Base-by-base conservation (phyloP, 106 monocot species). In the Dioscorea zingiberensis region DNA sequence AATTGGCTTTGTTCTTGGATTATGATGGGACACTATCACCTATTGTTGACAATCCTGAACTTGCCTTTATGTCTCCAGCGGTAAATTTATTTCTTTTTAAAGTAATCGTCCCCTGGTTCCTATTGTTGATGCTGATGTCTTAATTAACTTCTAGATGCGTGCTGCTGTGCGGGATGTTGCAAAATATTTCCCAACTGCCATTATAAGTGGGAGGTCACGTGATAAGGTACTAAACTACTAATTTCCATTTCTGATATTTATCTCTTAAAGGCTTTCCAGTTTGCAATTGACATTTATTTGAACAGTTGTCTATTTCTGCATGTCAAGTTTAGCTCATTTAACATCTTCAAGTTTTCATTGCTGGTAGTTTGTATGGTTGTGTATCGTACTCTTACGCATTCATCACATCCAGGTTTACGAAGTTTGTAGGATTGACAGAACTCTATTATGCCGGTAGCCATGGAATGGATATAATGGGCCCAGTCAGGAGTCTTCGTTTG, bases 391-490 rank as follows among this genome's bases (percentile, higher is more conserved):
- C 30, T 30, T 7, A 2, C 7, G 30, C 38, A 38, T 38, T 38
- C 38, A 8, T 38, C 10, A 38, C 38, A 38, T 80, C 17, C 75
- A 89, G 89, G 89, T 89, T 25, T 85, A 65, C 55, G 79, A 83
- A n/a, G 27, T 89, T 89, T 47, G 82, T 89, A 38, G 78, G 85
- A 59, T 64, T 89, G 67, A 74, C 66, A 23, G 85, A 85, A 56
- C 74, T 85, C 11, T 73, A 80, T 63, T 89, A 89, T 61, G 85
- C 59, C n/a, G 89, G 89, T 59, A 85, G 89, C 69, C 89, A 89
- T 78, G 89, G 89, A 68, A 89, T 89, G 89, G 89, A 89, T 59
- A 89, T 89, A 48, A 79, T 89, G 77, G 85, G 89, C 9, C 89
- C 89, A 27, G 79, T 89, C 16, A 69, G 79, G 48, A 66, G 18